A percentile compares a stretch with the other conserved stretches of the same genome.
These are phyloP conservation scores for Cyberlindnera mrakii DNA, from an alignment of 805 yeast genomes.

Conservation along the genomic window DNA sequence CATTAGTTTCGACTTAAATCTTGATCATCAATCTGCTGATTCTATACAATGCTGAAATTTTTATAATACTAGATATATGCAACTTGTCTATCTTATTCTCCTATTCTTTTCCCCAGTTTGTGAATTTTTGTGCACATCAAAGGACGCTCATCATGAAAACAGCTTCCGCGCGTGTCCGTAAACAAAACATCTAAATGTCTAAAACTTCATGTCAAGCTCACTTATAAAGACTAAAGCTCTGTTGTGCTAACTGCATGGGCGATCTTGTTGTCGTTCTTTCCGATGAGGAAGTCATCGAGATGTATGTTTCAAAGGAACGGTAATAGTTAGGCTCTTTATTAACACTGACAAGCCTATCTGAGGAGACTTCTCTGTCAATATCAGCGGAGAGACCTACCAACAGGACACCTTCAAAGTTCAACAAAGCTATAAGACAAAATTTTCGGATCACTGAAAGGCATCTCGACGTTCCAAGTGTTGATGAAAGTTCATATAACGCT, in stretches of 20 bases:
- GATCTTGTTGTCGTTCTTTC: neutral
- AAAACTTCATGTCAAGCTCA: no score
- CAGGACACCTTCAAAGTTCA: no score
- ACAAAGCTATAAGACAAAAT: no score
- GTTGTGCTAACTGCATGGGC: neutral
- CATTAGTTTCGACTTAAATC: no score
- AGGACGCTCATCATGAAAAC: no score
- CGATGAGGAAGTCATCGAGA: constrained; percentile 9
- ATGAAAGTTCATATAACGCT: neutral
- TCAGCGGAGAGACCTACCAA: constrained; percentile 3
- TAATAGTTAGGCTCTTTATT: neutral
- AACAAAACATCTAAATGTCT: no score
- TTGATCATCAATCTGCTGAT: neutral
- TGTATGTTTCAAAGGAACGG: constrained; percentile 1
- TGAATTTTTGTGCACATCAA: neutral
- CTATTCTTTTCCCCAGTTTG: neutral
- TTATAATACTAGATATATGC: neutral
- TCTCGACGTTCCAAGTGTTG: no score
- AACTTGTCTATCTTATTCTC: neutral
- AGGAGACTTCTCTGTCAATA: constrained; percentile 3
- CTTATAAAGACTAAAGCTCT: no score
- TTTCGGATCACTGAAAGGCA: no score
- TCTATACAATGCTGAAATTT: neutral
- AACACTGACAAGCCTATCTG: constrained; percentile 3
- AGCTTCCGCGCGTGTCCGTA: no score